Conservation (phyloP, 139 green algal genomes). For the Nannochloris sp. region DNA sequence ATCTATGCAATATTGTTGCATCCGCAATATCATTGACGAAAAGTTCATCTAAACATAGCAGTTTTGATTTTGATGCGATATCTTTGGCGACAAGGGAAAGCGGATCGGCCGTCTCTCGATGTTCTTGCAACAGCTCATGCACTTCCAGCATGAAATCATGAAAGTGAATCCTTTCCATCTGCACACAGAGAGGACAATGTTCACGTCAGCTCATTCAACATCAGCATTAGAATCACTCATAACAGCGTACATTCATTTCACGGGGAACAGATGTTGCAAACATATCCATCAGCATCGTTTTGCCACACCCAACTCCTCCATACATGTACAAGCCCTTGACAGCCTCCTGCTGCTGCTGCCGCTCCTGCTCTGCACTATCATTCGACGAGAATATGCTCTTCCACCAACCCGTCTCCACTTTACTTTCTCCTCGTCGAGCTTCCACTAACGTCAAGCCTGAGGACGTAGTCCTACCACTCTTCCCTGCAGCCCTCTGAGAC, state of each 20-base stretch:
- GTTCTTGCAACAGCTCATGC: conserved; percentile 49
- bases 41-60: conserved; percentile 96
- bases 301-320: conserved; percentile 85
- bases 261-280: conserved; percentile 51
- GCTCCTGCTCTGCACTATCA: not conserved
- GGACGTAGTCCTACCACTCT: conserved; percentile 6
- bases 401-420: conserved; percentile 3
- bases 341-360: not conserved
- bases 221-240: not conserved
- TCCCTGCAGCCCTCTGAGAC: not conserved
- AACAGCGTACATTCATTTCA: not conserved
- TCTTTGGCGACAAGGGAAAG: conserved; percentile 61
- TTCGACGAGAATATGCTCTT: conserved; percentile 19
- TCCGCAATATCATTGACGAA: conserved; percentile 96
- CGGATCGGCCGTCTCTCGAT: conserved; percentile 43
- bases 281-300: conserved; percentile 98
- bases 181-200: not conserved
- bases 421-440: conserved; percentile 10
- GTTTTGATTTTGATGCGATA: conserved; percentile 27
- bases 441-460: conserved; percentile 44
- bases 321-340: conserved; percentile 82
- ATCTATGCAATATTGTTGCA: conserved; percentile 80
- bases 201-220: not conserved
- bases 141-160: conserved; percentile 98
- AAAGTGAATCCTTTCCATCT: conserved; percentile 71